phyloP scores from a whole-genome alignment of 805 yeast species.

The Peterozyma toletana region DNA sequence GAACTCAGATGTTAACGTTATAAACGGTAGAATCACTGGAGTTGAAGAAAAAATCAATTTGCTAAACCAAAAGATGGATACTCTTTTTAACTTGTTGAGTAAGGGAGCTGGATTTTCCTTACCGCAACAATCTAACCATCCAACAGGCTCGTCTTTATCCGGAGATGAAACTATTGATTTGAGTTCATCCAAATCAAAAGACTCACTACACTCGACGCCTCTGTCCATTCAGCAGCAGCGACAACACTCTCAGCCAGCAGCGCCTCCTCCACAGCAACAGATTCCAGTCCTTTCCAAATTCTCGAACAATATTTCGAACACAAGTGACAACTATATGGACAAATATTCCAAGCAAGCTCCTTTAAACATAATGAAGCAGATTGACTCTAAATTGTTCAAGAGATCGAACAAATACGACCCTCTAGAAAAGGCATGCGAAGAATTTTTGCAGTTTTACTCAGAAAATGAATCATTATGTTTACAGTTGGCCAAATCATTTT shows the following conservation, averaged over 20 bases:
- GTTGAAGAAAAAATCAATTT: slow-evolving; percentile 6
- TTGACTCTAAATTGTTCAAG: slow-evolving; percentile 20
- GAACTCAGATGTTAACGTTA: not conserved
- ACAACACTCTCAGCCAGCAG: no score
- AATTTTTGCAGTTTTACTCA: slow-evolving; percentile 39
- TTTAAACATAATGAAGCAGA: slow-evolving; percentile 19
- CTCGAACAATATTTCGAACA: slow-evolving; percentile 1
- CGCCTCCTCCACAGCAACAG: no score
- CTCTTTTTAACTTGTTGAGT: not conserved
- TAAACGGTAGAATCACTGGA: slow-evolving; percentile 2
- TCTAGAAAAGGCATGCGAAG: slow-evolving; percentile 27
- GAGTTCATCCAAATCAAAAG: no score
- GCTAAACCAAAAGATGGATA: slow-evolving; percentile 9
- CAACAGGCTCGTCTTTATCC: no score
- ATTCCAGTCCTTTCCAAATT: no score
- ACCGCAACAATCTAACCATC: no score
- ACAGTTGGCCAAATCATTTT: slow-evolving; percentile 36
- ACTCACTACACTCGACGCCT: no score
- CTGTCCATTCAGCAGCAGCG: no score
- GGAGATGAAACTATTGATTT: no score
- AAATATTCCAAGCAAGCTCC: slow-evolving; percentile 17
- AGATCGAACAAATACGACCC: slow-evolving; percentile 20
- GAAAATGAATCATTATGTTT: slow-evolving; percentile 35
- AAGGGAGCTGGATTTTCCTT: no score
- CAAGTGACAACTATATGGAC: slow-evolving; percentile 6